Evolutionary conservation across 2,329 filamentous ascomycete species (phyloP), one percentile per base, ranked within the genome.

Genomic region (Aspergillus quadrilineatus): DNA sequence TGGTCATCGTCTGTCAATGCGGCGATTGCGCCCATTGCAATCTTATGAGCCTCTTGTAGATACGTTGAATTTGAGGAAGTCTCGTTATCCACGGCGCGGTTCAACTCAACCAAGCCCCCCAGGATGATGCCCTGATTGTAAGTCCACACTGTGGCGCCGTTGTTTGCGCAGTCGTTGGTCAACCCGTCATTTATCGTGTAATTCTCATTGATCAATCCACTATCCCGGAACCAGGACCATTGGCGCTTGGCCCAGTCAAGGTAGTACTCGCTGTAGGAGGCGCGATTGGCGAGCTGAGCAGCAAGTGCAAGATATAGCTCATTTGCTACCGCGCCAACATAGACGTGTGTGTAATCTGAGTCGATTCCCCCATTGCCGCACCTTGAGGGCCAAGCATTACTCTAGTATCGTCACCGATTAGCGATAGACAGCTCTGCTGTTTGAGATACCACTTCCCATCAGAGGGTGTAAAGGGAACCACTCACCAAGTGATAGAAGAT

Each of bases 81-180:
- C 22, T 48, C 45, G 29, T 6, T 7, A 0, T 15, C 30, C 5
- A 15, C 3, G 9, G 45, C 45, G 15, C 45, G 45, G 59, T 74
- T 73, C 15, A 85, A 73, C 60, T 86, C 82, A 2, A 80, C 79
- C 0, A 87, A 76, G 0, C 79, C 84, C 10, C 81, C 66, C 6
- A 88, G 77, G 22, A 87, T 77, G 1, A 87, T 82, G 7, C 85
- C 85, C 67, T 87, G 84, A 62, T 85, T 85, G 68, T 85, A 85
- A 0, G 79, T 77, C 74, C 77, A 85, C 65, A 74, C 67, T 4
- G 69, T 68, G 6, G 64, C 67, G 22, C 68, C 71, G 39, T 77
- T 75, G 55, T 84, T 84, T 36, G 77, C 68, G 69, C 22, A 87
- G 44, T 74, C 79, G 26, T 68, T 62, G 10, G 73, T 70, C 2